Evolutionary conservation across 768 basidiomycete genomes (phyloP).

Genomic region (Gloeopeniophorella convolvens): DNA sequence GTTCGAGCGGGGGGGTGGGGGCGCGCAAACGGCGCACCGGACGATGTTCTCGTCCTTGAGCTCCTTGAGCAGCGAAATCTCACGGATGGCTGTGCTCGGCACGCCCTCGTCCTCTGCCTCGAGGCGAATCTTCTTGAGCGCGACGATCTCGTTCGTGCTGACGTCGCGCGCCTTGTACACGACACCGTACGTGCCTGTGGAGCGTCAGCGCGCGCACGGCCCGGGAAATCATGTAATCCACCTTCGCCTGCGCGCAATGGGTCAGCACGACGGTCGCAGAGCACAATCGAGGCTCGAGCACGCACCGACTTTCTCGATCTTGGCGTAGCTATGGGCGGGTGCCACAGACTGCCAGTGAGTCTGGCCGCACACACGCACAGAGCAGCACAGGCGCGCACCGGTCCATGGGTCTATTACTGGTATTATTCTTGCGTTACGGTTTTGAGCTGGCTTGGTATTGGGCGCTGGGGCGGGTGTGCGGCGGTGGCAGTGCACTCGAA

Average conservation of each 20-base stretch:
- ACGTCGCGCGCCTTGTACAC: conserved; percentile 95
- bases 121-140: conserved; percentile 96
- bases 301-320: conserved; percentile 98
- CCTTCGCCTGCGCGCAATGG: conserved; percentile 42
- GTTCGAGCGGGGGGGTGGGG: not conserved
- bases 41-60: conserved; percentile 96
- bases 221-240: conserved; percentile 17
- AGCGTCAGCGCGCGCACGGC: not conserved
- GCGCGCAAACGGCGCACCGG: conserved; percentile 60
- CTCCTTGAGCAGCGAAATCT: conserved; percentile 96
- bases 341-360: not conserved
- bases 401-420: conserved; percentile 4
- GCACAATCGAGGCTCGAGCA: conserved; percentile 23
- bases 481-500: too few species aligned
- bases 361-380: not conserved
- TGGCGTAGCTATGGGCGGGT: conserved; percentile 64
- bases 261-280: not conserved
- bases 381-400: conserved; percentile 7
- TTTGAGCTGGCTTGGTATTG: not conserved
- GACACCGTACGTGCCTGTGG: conserved; percentile 90
- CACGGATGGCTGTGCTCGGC: conserved; percentile 94
- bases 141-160: conserved; percentile 76
- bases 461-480: not conserved
- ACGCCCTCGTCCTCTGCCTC: conserved; percentile 99
- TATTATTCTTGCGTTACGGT: not conserved